Conservation (phyloP, 257 asterid species). For the Solanum megistacrolobum region DNA sequence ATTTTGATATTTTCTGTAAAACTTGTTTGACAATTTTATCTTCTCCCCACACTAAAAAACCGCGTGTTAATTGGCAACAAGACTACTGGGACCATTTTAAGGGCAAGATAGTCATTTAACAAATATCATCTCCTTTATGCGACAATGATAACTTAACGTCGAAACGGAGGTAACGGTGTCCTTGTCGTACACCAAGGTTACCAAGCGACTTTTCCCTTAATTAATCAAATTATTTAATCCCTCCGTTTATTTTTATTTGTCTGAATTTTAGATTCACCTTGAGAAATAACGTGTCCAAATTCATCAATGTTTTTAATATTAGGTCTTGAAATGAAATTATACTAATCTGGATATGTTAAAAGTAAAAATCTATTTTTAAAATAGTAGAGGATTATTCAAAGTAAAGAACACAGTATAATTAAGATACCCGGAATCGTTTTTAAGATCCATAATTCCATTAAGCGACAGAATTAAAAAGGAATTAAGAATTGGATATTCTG, state of each 20-base stretch:
- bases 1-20: neutral
- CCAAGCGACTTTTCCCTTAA: neutral
- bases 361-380: too few relatives aligned
- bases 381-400: too few relatives aligned
- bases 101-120: neutral
- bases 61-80: neutral
- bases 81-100: neutral
- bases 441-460: neutral
- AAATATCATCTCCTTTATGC: neutral
- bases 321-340: neutral
- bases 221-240: neutral
- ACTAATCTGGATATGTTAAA: too few relatives aligned
- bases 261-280: too few relatives aligned
- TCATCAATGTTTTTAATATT: accelerated
- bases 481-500: slow-evolving; percentile 1
- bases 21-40: neutral
- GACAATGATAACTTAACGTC: neutral
- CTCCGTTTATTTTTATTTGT: accelerated
- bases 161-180: neutral
- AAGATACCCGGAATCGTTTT: neutral
- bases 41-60: neutral
- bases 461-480: neutral
- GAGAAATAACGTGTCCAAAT: neutral
- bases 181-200: neutral
- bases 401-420: neutral